Evolutionary conservation across 2,329 filamentous ascomycete genomes (phyloP), one percentile per base, ranked within the genome.

Genomic region (Magnaporthiopsis incrustans): DNA sequence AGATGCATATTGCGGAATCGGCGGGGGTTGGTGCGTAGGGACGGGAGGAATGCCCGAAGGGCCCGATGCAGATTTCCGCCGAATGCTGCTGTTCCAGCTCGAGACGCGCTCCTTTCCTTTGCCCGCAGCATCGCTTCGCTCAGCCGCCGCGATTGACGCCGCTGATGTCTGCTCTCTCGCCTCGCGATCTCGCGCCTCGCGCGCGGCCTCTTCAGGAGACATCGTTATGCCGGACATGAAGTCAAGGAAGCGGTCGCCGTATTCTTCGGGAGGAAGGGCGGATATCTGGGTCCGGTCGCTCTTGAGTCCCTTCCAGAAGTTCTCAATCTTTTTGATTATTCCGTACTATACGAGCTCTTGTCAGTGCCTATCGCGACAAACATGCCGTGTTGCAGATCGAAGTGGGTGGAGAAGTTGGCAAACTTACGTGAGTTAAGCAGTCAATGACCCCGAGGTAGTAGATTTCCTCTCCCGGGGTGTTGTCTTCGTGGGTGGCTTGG

Each of bases 371-470:
- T 3, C 10, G 30, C n/a, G 14, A 1, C 50, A 30, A 30, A 44
- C 6, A 38, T 5, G 12, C 12, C 35, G 12, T 64, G 14, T 50
- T 30, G 14, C 3, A 22, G 5, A 32, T 59, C 30, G 30, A 18
- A 44, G 38, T 6, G 22, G 38, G 22, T 10, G 6, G 10, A 50
- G 44, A 10, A 10, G 44, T n/a, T 14, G 10, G 38, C 22, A 2
- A 63, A 85, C 91, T 86, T 83, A 96, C 92, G 75, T 97, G 92
- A 70, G 95, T 99, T 71, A 99, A 81, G 76, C 95, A 99, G 77
- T 99, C 95, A 75, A 99, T 99, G 70, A 99, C 96, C 50, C 95
- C 96, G 10, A 99, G 85, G 74, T 99, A 99, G 77, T 99, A 99
- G 57, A 99, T 92, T 77, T 97, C 92, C 64, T 97, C 91, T 2